Evolutionary conservation across 2,329 filamentous ascomycete species (phyloP), one percentile per base, ranked within the genome.

Genomic region (Xylariaceae sp.): DNA sequence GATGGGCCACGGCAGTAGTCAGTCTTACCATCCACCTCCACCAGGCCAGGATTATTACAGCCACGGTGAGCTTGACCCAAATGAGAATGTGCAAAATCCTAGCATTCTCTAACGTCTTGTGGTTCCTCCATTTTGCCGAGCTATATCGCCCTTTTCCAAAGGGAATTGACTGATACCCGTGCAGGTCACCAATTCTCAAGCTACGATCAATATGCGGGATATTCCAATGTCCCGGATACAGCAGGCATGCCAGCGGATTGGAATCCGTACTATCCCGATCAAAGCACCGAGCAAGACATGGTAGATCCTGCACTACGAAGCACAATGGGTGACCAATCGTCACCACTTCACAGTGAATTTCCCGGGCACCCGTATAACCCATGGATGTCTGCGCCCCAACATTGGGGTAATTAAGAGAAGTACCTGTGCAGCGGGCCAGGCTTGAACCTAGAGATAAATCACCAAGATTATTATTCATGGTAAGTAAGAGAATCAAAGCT

Each of bases 281-380:
- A 60, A 24, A 58, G 45, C 40, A 16, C 49, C 30, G 65, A 67
- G 41, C 64, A 67, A 24, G 63, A 66, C 23, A 62, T 68, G 55
- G 65, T 68, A 57, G 66, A 68, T 42, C 66, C 66, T 24, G 63
- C 62, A 3, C 43, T 68, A 37, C 55, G 65, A 52, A 58, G 59
- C 35, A 63, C 63, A 23, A 63, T 67, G 50, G 55, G 55, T 18
- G 63, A 65, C 18, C 55, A 63, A 24, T 62, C 61, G 10, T 65
- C 66, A 16, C 64, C 63, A 30, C 42, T 63, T 43, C 45, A 58
- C 15, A 58, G 57, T 42, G 65, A 60, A 36, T 65, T 67, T 27
- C 51, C 62, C 29, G 46, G 48, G 11, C 65, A 67, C 32, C n/a
- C 57, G 4, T 65, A 65, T 40, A 58, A 61, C 43, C 36, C 61